A percentile compares a stretch with the other conserved stretches of the same genome.
phyloP scores from a whole-genome alignment of 441 rosid genomes.

The Geranium incanum region DNA sequence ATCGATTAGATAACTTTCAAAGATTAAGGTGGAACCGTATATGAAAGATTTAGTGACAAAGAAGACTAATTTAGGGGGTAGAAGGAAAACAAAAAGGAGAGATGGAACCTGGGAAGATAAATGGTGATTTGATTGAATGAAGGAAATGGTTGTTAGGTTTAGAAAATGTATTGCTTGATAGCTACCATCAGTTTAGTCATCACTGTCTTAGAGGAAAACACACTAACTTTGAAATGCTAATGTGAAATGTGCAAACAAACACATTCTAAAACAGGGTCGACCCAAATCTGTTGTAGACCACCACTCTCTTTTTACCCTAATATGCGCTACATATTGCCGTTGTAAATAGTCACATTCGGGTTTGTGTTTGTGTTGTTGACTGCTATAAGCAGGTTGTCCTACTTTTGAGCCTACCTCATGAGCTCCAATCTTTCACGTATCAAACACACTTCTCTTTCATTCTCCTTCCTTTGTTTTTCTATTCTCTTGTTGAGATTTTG shows the following conservation, averaged over 20 bases:
- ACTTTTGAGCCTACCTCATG: too few species aligned
- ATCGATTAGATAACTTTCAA: not conserved
- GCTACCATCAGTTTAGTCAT: too few species aligned
- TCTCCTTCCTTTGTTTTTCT: too few species aligned
- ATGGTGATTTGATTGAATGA: too few species aligned
- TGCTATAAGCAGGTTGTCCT: too few species aligned
- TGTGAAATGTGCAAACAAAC: not conserved
- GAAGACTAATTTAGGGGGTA: not conserved
- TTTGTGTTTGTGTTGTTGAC: not conserved
- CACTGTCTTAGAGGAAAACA: too few species aligned
- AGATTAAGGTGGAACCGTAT: not conserved
- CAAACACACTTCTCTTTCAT: too few species aligned
- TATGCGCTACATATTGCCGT: conserved; percentile 85
- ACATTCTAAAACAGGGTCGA: conserved; percentile 16
- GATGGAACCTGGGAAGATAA: not conserved
- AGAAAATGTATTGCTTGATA: too few species aligned
- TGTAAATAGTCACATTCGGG: conserved; percentile 86
- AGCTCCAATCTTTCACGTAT: too few species aligned
- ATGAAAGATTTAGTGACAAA: not conserved
- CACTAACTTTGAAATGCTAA: not conserved
- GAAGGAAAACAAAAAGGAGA: not conserved
- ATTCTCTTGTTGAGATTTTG: too few species aligned
- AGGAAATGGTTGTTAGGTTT: too few species aligned
- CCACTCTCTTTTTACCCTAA: conserved; percentile 63
- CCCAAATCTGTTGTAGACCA: conserved; percentile 41